These are phyloP conservation scores for Cytospora chrysosperma DNA, from an alignment of 2,329 filamentous ascomycete species.

Conservation along the genomic window DNA sequence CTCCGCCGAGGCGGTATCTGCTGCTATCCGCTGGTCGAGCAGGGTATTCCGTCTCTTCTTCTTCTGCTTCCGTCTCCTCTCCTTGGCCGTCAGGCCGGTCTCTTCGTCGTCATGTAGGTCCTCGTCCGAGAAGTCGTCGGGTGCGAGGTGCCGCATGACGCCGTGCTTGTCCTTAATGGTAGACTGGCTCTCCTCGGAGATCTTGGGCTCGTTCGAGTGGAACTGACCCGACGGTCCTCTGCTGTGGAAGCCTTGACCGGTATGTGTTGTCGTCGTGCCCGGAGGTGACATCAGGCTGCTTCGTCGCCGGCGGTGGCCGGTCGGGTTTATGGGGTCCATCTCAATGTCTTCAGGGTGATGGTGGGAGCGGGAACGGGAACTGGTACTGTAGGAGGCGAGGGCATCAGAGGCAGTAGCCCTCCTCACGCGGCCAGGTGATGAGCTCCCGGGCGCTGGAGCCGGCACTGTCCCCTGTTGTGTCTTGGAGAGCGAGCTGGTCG, in stretches of 20 bases:
- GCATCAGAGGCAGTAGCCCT: slow-evolving; percentile 24
- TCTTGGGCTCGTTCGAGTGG: slow-evolving; percentile 43
- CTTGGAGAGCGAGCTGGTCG: slow-evolving; percentile 13
- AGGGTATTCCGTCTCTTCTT: slow-evolving; percentile 66
- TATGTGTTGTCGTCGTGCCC: slow-evolving; percentile 27
- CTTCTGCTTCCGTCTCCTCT: slow-evolving; percentile 66
- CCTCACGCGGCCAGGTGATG: slow-evolving; percentile 19
- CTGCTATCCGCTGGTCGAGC: slow-evolving; percentile 68
- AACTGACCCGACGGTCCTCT: slow-evolving; percentile 32
- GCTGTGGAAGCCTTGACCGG: slow-evolving; percentile 30
- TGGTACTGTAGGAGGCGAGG: slow-evolving; percentile 18
- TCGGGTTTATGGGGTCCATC: slow-evolving; percentile 49
- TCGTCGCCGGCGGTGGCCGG: slow-evolving; percentile 54
- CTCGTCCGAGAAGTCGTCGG: slow-evolving; percentile 64
- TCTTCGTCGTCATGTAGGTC: slow-evolving; percentile 85
- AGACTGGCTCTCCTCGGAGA: slow-evolving; percentile 42
- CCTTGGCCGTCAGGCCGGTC: slow-evolving; percentile 75
- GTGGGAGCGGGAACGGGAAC: too few species aligned
- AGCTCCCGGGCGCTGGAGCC: slow-evolving; percentile 8
- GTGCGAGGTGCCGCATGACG: slow-evolving; percentile 25
- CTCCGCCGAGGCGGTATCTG: slow-evolving; percentile 61
- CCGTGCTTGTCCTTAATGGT: slow-evolving; percentile 25
- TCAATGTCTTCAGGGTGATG: slow-evolving; percentile 49
- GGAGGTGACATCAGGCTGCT: slow-evolving; percentile 52
- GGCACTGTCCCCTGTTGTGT: slow-evolving; percentile 7